These are phyloP conservation scores for Cryptococcus sp. DNA, from an alignment of 1,284 basidiomycete genomes.

Conservation along the genomic window DNA sequence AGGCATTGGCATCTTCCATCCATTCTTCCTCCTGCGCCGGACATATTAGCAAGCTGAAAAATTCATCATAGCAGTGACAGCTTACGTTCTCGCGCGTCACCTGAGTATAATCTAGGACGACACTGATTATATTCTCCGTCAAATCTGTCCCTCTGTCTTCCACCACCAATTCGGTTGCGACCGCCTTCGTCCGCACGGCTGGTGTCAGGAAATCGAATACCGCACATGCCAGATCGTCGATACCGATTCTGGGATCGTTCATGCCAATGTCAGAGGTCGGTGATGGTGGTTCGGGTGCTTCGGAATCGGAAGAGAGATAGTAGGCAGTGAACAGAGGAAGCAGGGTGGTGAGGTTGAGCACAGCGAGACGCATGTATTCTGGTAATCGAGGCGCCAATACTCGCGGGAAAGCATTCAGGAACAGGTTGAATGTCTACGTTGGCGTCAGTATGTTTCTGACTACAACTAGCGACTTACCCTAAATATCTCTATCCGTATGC, in stretches of 20 bases:
- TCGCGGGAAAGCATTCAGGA: constrained; percentile 74
- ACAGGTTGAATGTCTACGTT: constrained; percentile 67
- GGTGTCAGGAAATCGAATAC: constrained; percentile 78
- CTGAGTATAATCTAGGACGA: constrained; percentile 73
- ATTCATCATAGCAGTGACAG: constrained; percentile 10
- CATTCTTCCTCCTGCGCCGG: constrained; percentile 78
- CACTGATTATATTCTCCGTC: constrained; percentile 61
- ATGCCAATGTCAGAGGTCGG: constrained; percentile 62
- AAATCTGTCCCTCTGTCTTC: constrained; percentile 52
- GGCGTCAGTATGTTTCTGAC: constrained; percentile 5
- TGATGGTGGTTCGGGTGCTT: constrained; percentile 58
- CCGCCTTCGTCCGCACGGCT: constrained; percentile 56
- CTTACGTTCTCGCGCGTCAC: constrained; percentile 86
- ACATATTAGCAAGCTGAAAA: neutral
- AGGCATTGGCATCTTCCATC: constrained; percentile 84
- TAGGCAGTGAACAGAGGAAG: constrained; percentile 67
- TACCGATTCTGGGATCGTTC: constrained; percentile 62
- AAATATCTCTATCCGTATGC: constrained; percentile 75
- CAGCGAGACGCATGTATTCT: constrained; percentile 64
- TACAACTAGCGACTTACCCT: constrained; percentile 59
- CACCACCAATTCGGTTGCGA: constrained; percentile 21
- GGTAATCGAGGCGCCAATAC: constrained; percentile 64
- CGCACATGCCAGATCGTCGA: constrained; percentile 68
- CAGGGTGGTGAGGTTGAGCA: constrained; percentile 67
- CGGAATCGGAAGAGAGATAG: constrained; percentile 62